phyloP scores from a whole-genome alignment of 2,329 filamentous ascomycete species.

The Spiromastix sp. region DNA sequence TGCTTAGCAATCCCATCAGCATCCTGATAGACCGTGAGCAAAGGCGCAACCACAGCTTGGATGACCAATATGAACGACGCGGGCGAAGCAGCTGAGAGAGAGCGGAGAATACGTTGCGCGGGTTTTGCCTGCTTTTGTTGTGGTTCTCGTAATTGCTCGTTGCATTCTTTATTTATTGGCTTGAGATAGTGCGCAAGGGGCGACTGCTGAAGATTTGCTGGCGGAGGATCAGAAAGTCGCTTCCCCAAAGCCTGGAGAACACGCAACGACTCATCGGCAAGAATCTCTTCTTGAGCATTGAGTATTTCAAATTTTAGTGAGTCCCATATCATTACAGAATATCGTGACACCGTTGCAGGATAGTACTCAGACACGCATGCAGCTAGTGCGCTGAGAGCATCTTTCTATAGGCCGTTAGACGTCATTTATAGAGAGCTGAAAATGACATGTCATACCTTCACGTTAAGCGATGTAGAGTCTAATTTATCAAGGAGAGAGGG shows the following conservation, averaged over 20 bases:
- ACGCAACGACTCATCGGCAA: slow-evolving; percentile 49
- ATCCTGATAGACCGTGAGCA: slow-evolving; percentile 51
- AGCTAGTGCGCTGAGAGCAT: slow-evolving; percentile 53
- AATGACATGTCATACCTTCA: slow-evolving; percentile 41
- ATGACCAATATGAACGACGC: slow-evolving; percentile 46
- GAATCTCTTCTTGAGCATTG: slow-evolving; percentile 55
- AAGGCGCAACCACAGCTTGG: slow-evolving; percentile 45
- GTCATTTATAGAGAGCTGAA: neutral
- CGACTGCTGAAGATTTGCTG: slow-evolving; percentile 27
- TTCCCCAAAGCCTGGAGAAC: slow-evolving; percentile 46
- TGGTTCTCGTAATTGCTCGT: slow-evolving; percentile 57
- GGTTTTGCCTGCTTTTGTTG: slow-evolving; percentile 59
- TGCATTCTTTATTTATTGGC: slow-evolving; percentile 56
- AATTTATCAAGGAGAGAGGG: slow-evolving; percentile 59
- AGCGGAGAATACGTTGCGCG: slow-evolving; percentile 49
- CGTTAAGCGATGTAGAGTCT: slow-evolving; percentile 58
- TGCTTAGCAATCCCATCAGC: slow-evolving; percentile 53
- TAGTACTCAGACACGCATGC: slow-evolving; percentile 52
- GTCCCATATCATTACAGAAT: slow-evolving; percentile 58
- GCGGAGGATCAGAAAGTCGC: slow-evolving; percentile 39
- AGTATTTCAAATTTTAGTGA: slow-evolving; percentile 59
- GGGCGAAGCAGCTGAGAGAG: slow-evolving; percentile 45
- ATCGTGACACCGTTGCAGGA: slow-evolving; percentile 47
- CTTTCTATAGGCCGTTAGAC: slow-evolving; percentile 37
- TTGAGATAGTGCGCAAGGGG: slow-evolving; percentile 45